Conservation (phyloP, 805 yeast species). For the Wickerhamomyces bovis region DNA sequence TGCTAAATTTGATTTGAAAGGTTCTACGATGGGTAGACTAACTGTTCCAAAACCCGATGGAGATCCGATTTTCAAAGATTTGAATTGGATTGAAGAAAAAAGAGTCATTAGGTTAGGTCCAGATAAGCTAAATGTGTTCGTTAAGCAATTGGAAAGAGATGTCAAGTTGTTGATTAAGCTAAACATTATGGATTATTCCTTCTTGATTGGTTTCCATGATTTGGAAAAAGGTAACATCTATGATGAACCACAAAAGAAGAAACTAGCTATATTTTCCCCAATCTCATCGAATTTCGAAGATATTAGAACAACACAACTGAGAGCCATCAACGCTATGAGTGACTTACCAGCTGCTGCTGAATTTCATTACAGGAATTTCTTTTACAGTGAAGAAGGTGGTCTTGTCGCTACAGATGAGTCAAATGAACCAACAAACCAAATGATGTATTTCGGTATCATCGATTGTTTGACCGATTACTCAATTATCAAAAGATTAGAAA, state of each 20-base stretch:
- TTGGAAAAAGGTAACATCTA: conserved; percentile 48
- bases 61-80: conserved; percentile 66
- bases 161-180: conserved; percentile 63
- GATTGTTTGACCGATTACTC: conserved; percentile 87
- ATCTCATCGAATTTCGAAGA: conserved; percentile 21
- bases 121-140: conserved; percentile 47
- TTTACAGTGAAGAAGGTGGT: conserved; percentile 83
- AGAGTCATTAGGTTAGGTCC: conserved; percentile 75
- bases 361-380: conserved; percentile 44
- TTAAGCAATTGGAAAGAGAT: conserved; percentile 70
- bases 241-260: conserved; percentile 25
- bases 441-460: conserved; percentile 89
- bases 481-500: conserved; percentile 70
- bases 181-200: conserved; percentile 94
- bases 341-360: conserved; percentile 38
- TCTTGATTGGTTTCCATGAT: conserved; percentile 84
- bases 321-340: conserved; percentile 32
- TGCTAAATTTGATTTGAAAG: conserved; percentile 83
- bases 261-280: conserved; percentile 31
- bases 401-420: conserved; percentile 57
- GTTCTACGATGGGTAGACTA: conserved; percentile 79
- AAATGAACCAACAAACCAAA: conserved; percentile 54
- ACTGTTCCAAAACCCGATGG: conserved; percentile 35
- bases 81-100: conserved; percentile 74
- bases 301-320: conserved; percentile 40